Percentiles rank a stretch among this genome's conserved stretches.
Evolutionary conservation across 805 yeast genomes (phyloP).

Genomic region (Schizosaccharomyces japonicus): DNA sequence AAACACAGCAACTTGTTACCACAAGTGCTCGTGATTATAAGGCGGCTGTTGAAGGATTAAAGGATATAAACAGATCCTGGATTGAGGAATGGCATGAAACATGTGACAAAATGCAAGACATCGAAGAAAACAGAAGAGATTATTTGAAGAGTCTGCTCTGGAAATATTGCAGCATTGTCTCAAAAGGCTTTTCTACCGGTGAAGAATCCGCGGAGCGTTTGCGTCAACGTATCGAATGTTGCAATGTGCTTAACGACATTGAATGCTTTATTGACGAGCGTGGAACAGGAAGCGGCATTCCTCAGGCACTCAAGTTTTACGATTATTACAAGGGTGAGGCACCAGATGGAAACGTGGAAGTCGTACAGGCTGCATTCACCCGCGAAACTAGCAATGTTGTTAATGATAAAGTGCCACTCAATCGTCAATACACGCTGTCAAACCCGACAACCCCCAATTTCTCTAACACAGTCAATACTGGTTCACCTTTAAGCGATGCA

Average conservation of each 20-base stretch:
- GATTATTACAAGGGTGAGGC: not conserved
- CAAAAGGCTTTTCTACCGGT: slow-evolving; percentile 52
- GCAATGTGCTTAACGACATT: slow-evolving; percentile 39
- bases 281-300: slow-evolving; percentile 44
- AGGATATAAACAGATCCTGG: slow-evolving; percentile 39
- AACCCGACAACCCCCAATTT: too few relatives aligned
- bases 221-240: slow-evolving; percentile 40
- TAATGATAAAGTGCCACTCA: not conserved
- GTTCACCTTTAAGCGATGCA: too few relatives aligned
- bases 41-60: slow-evolving; percentile 26
- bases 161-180: slow-evolving; percentile 52
- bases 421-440: not conserved
- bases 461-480: too few relatives aligned
- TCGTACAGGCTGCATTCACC: not conserved
- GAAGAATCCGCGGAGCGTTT: slow-evolving; percentile 56
- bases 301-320: slow-evolving; percentile 12
- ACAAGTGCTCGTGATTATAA: slow-evolving; percentile 28
- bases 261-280: slow-evolving; percentile 26
- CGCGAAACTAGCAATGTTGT: not conserved
- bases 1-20: slow-evolving; percentile 21
- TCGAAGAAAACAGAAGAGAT: slow-evolving; percentile 53
- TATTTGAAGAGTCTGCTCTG: slow-evolving; percentile 47
- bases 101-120: slow-evolving; percentile 33
- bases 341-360: not conserved
- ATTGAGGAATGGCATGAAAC: slow-evolving; percentile 46